Base-by-base conservation (phyloP, 495 filamentous ascomycete species). In the Melanomma pulvis-pyrius region DNA sequence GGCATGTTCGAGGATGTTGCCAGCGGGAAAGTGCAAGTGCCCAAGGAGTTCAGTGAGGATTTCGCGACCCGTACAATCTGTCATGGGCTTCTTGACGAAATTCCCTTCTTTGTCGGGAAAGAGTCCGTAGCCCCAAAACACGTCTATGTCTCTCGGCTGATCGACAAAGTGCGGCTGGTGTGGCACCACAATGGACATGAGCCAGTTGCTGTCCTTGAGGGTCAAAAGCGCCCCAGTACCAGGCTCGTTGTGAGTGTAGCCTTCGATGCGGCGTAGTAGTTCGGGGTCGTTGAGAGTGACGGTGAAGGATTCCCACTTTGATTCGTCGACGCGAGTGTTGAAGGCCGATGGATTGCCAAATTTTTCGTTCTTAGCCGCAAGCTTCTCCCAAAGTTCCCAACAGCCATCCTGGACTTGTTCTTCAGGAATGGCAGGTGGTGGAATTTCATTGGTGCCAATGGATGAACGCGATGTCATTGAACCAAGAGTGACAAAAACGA, bases 341-440 rank as follows among this genome's bases (percentile, higher is more conserved):
- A 80, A 80, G 61, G 66, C 74, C 12, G 63, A 69, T 1, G 79
- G 76, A 53, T 79, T 69, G n/a, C 79, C 79, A 51, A 79, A 76
- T 54, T 67, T 58, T 13, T 32, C 39, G 32, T 48, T 22, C 28
- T 65, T 65, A 0, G 53, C 54, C 1, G 53, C 62, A 25, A 65
- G 52, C 32, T 65, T 58, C 21, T 4, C 12, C 62, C 62, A 65
- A 4, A 65, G 62, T 2, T 65, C 62, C 62, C 62, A 65, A 30
- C 30, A 59, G 17, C 62, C 62, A 30, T 59, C 62, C 28, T 65
- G 53, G 19, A 50, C 25, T 11, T 25, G 17, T 13, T 65, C 62
- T 15, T 50, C 53, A 41, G 52, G 17, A n/a, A 63, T 29, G 4
- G 17, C 5, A 5, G 47, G 32, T n/a, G 62, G 62, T 9, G 62